Evolutionary conservation across 306 rosid genomes (phyloP).

Genomic region (Glycine soja): DNA sequence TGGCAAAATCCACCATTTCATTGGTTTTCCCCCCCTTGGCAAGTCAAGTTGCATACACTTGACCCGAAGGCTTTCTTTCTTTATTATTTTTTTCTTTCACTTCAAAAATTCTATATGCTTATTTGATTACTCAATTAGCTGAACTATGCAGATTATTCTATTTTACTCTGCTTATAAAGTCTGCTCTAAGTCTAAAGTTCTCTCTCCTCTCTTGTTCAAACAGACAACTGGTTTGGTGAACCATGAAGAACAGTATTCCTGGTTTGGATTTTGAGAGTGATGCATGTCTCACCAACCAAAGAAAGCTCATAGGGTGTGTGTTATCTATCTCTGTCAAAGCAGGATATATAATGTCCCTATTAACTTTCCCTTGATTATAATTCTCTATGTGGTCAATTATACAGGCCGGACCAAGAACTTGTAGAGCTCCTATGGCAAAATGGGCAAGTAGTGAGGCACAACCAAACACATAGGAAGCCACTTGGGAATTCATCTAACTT

Average conservation of each 20-base stretch:
- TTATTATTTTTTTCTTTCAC: conserved; percentile 7
- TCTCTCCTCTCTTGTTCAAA: conserved; percentile 42
- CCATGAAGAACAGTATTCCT: conserved; percentile 68
- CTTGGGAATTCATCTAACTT: conserved; percentile 47
- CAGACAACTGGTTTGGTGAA: conserved; percentile 56
- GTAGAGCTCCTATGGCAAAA: conserved; percentile 84
- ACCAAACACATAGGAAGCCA: conserved; percentile 65
- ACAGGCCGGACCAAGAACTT: conserved; percentile 75
- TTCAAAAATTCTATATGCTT: conserved; percentile 12
- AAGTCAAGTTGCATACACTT: conserved; percentile 26
- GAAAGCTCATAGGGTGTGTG: conserved; percentile 72
- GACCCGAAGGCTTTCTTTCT: neutral
- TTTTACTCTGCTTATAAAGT: conserved; percentile 39
- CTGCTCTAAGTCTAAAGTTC: conserved; percentile 26
- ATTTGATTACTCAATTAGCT: conserved; percentile 24
- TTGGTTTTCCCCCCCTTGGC: conserved; percentile 23
- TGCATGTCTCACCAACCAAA: conserved; percentile 56
- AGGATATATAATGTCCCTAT: neutral
- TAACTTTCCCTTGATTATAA: conserved; percentile 29
- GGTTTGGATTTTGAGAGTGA: conserved; percentile 74
- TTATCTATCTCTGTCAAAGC: conserved; percentile 46
- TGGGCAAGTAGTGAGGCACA: conserved; percentile 83
- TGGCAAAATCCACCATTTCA: conserved; percentile 34
- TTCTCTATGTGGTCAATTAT: conserved; percentile 44
- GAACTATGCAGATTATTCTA: conserved; percentile 35